Conservation (phyloP, 768 basidiomycete genomes). For the Hebeloma cylindrosporum region DNA sequence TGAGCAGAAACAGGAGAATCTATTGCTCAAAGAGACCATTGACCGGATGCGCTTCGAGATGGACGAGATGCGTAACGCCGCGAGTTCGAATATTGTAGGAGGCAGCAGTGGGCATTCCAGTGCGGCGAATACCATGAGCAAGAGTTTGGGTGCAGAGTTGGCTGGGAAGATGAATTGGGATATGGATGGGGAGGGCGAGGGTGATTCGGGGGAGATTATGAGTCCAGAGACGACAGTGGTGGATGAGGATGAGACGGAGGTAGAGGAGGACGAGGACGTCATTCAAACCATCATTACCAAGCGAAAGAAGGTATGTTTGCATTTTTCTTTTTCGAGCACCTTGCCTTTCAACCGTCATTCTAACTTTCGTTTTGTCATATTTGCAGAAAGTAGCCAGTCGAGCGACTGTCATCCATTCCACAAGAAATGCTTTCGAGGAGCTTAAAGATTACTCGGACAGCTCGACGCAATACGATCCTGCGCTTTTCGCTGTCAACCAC, state of each 20-base stretch:
- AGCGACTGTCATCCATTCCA: slow-evolving; percentile 48
- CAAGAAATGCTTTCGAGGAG: slow-evolving; percentile 53
- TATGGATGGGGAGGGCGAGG: slow-evolving; percentile 36
- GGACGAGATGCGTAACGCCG: slow-evolving; percentile 77
- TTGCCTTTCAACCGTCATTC: slow-evolving; percentile 9
- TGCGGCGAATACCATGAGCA: slow-evolving; percentile 58
- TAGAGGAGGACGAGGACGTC: slow-evolving; percentile 72
- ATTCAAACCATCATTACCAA: slow-evolving; percentile 89
- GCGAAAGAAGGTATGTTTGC: slow-evolving; percentile 60
- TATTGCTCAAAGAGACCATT: slow-evolving; percentile 93
- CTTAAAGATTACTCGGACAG: slow-evolving; percentile 76
- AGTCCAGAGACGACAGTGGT: slow-evolving; percentile 30
- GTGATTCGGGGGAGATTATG: slow-evolving; percentile 28
- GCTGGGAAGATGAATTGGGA: slow-evolving; percentile 55
- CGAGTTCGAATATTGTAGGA: slow-evolving; percentile 34
- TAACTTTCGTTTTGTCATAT: background rate
- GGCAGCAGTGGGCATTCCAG: slow-evolving; percentile 49
- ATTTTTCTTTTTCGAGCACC: slow-evolving; percentile 9
- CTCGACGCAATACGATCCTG: slow-evolving; percentile 66
- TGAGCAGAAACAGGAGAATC: slow-evolving; percentile 93
- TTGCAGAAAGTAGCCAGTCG: slow-evolving; percentile 68
- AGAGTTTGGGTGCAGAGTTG: slow-evolving; percentile 74
- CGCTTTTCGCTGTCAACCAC: slow-evolving; percentile 46
- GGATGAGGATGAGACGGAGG: slow-evolving; percentile 53
- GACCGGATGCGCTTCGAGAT: slow-evolving; percentile 93